These are phyloP conservation scores for Coemansia furcata DNA, from an alignment of 192 early-diverging fungal species.

Conservation along the genomic window DNA sequence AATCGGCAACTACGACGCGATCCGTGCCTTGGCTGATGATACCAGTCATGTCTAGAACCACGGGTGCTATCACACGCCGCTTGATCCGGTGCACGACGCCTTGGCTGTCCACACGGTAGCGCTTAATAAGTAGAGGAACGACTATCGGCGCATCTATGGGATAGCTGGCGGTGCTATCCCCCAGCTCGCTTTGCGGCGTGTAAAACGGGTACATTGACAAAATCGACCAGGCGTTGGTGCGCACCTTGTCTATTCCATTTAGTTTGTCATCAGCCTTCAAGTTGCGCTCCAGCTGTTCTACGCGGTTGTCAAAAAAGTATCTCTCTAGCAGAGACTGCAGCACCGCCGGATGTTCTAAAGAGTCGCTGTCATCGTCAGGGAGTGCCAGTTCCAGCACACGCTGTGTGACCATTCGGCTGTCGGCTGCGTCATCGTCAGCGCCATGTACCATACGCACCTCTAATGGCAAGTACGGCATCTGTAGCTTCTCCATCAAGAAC, in stretches of 20 bases:
- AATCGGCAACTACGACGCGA: not conserved
- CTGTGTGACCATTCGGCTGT: constrained; percentile 67
- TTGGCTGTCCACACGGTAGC: constrained; percentile 56
- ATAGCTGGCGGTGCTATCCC: constrained; percentile 55
- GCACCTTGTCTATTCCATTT: constrained; percentile 33
- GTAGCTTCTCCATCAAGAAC: constrained; percentile 62
- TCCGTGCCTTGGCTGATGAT: constrained; percentile 18
- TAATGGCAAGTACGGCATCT: constrained; percentile 67
- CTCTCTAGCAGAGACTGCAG: constrained; percentile 58
- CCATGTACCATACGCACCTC: constrained; percentile 67
- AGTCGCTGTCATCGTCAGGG: constrained; percentile 12
- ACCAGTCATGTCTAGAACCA: constrained; percentile 29
- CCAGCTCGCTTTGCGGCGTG: constrained; percentile 64
- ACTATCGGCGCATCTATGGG: constrained; percentile 58
- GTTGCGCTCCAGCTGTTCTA: constrained; percentile 41
- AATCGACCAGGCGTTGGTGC: constrained; percentile 69
- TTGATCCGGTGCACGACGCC: constrained; percentile 43
- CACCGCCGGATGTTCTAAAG: constrained; percentile 17
- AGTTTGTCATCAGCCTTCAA: constrained; percentile 1
- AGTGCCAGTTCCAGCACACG: constrained; percentile 59
- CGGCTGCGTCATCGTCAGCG: constrained; percentile 60
- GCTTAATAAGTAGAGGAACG: constrained; percentile 67
- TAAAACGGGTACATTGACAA: constrained; percentile 70
- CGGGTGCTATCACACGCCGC: constrained; percentile 56
- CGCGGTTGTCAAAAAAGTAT: constrained; percentile 64